phyloP scores from a whole-genome alignment of 2,329 filamentous ascomycete genomes.

The Taxawa tesnikishii region DNA sequence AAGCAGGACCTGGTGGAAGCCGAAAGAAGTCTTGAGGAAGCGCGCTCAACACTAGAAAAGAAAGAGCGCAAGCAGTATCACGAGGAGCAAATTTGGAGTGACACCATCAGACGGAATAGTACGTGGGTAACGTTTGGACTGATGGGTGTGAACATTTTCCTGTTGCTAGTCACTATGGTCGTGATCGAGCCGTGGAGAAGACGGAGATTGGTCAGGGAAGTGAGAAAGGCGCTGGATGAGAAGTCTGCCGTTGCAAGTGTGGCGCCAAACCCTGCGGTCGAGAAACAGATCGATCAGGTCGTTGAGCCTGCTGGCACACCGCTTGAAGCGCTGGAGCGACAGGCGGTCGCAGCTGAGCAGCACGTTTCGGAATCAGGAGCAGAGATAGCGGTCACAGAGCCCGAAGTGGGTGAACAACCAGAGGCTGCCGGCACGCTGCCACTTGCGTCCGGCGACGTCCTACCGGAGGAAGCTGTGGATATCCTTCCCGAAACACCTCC shows the following conservation, averaged over 20 bases:
- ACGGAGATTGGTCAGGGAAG: slow-evolving; percentile 65
- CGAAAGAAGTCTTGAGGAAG: slow-evolving; percentile 69
- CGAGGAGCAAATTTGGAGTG: slow-evolving; percentile 98
- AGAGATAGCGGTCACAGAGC: not conserved
- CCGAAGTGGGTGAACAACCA: slow-evolving; percentile 1
- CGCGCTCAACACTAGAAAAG: slow-evolving; percentile 62
- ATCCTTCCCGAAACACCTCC: not conserved
- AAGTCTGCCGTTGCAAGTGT: slow-evolving; percentile 36
- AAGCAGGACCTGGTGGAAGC: slow-evolving; percentile 60
- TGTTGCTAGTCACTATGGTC: slow-evolving; percentile 78
- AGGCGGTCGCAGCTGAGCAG: slow-evolving; percentile 1
- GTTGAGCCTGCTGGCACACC: slow-evolving; percentile 10
- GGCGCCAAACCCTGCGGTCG: slow-evolving; percentile 5
- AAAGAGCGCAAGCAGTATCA: slow-evolving; percentile 87
- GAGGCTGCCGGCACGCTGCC: slow-evolving; percentile 6
- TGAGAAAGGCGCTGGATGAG: slow-evolving; percentile 57
- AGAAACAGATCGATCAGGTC: slow-evolving; percentile 13
- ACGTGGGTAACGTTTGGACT: slow-evolving; percentile 98
- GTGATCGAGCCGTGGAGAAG: slow-evolving; percentile 89
- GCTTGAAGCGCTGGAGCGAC: slow-evolving; percentile 7
- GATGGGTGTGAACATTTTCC: slow-evolving; percentile 89
- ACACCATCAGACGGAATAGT: slow-evolving; percentile 89
- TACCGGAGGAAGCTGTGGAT: slow-evolving; percentile 14
- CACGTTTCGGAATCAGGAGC: not conserved
- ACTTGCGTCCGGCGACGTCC: slow-evolving; percentile 11